Evolutionary conservation across 2,329 filamentous ascomycete genomes (phyloP).

Genomic region (Truncatella angustata): DNA sequence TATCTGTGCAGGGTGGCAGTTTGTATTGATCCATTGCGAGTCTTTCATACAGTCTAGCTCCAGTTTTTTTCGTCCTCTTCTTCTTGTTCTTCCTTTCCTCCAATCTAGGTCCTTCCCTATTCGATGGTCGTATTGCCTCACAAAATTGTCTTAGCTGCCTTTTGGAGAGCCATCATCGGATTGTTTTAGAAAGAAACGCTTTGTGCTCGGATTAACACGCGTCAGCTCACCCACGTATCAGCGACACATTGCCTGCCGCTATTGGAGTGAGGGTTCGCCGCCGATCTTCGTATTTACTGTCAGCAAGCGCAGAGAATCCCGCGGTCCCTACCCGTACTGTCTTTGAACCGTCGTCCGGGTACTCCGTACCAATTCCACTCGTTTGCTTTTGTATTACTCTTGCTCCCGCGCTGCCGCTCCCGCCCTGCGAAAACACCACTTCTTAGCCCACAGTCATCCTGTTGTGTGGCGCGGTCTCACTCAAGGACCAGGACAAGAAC

Average conservation of each 20-base stretch:
- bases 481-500: constrained; percentile 9
- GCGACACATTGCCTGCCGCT: not conserved
- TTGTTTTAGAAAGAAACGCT: not conserved
- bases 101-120: too few relatives aligned
- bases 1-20: too few relatives aligned
- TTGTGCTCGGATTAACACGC: not conserved
- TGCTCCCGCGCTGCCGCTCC: too few relatives aligned
- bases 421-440: constrained; percentile 13
- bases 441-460: constrained; percentile 11
- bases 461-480: constrained; percentile 6
- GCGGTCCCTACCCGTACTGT: not conserved
- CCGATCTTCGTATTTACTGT: not conserved
- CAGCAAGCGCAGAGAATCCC: not conserved
- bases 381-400: constrained; percentile 36
- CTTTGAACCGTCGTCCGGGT: constrained; percentile 27
- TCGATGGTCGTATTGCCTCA: not conserved
- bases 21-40: too few relatives aligned
- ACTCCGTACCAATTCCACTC: constrained; percentile 55
- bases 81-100: too few relatives aligned
- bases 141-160: too few relatives aligned
- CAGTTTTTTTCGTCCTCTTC: too few relatives aligned
- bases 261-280: not conserved
- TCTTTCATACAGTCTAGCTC: too few relatives aligned
- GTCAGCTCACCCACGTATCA: not conserved
- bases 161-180: not conserved